Base-by-base conservation (phyloP, 768 basidiomycete species). In the Rubroboletus satanas region DNA sequence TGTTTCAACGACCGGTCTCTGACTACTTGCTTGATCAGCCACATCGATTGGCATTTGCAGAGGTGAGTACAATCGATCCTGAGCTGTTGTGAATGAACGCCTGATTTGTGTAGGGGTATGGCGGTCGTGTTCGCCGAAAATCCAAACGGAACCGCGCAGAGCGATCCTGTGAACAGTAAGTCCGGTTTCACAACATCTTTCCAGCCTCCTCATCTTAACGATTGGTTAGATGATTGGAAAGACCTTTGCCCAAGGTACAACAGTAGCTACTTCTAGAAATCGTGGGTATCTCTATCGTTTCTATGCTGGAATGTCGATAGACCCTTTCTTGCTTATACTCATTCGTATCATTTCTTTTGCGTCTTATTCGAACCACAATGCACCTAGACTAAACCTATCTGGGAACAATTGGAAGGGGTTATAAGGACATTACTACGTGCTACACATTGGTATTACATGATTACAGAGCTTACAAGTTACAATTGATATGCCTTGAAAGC, bases 91-190 rank as follows among this genome's bases (percentile, higher is more conserved):
- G 73, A 48, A 69, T 73, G 9, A 75, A 57, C 73, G 72, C 41
- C 74, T 79, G 62, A 65, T 78, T 21, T 10, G 23, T 74, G 74
- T 59, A 71, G 75, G 29, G 75, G 74, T 12, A 68, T 75, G 52
- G 75, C 75, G 3, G 65, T 76, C n/a, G 70, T 75, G 21, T 69
- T 74, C 38, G 73, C 71, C 11, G 74, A 74, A 49, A 59, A 68
- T 39, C 66, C 72, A 10, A 60, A 61, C 4, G 73, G 55, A 47
- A 66, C 60, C 12, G 57, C 58, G 4, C 21, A 62, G 28, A 12
- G 3, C 12, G 46, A 69, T 32, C 52, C 51, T 7, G 60, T 66
- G n/a, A 32, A 60, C 12, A 45, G 66, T 69, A 29, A 41, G 67
- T 39, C n/a, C 14, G 3, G 2, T 41, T 17, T 28, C 15, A 12